Conservation (phyloP, 208 protist genomes). For the Trypanosoma grayi region DNA sequence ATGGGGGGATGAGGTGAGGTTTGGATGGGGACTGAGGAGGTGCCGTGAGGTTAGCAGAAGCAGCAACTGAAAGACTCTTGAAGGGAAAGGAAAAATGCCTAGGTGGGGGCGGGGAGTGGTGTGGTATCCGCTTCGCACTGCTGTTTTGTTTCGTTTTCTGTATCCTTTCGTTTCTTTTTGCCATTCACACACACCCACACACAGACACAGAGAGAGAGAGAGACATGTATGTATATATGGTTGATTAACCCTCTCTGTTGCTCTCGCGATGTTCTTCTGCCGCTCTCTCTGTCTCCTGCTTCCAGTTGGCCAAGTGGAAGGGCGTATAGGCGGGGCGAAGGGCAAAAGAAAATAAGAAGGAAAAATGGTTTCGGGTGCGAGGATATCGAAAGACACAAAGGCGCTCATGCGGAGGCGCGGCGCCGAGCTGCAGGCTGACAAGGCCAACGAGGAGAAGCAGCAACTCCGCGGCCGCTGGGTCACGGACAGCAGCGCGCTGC, state of each 20-base stretch:
- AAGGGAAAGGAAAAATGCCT: too few species aligned
- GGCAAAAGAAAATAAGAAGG: neutral
- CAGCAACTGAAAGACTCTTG: too few species aligned
- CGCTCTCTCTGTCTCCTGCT: neutral
- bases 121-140: too few species aligned
- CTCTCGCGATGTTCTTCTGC: neutral
- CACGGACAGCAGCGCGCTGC: conserved; percentile 65
- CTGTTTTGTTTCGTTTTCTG: neutral
- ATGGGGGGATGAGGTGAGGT: too few species aligned
- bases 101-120: too few species aligned
- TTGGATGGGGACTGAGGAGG: too few species aligned
- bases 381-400: conserved; percentile 53
- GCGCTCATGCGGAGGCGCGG: conserved; percentile 52
- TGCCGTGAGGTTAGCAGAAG: too few species aligned
- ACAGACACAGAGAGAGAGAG: neutral
- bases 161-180: conserved; percentile 10
- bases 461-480: conserved; percentile 81
- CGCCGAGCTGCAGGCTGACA: conserved; percentile 43
- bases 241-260: neutral
- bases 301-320: neutral
- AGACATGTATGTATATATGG: too few species aligned
- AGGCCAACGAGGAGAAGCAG: conserved; percentile 37
- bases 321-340: neutral
- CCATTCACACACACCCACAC: neutral
- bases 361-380: conserved; percentile 19